phyloP scores from a whole-genome alignment of 2,329 filamentous ascomycete species.

The Pyrenochaeta sp. region DNA sequence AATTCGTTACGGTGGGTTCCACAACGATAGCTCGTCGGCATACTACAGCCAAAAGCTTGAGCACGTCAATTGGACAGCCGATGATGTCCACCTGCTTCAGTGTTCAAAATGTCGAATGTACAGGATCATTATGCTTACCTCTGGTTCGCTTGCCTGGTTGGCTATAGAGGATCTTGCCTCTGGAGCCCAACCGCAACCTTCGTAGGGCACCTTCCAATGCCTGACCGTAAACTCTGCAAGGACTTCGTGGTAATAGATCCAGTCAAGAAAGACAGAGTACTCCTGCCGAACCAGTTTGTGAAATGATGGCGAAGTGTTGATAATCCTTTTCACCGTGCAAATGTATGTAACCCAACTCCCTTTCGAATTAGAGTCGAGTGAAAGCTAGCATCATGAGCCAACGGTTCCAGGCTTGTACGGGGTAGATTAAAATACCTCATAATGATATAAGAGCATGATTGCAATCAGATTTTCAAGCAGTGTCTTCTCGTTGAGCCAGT shows the following conservation, averaged over 20 bases:
- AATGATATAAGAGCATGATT: slow-evolving; percentile 21
- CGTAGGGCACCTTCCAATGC: slow-evolving; percentile 16
- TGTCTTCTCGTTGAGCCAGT: slow-evolving; percentile 15
- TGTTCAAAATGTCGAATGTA: slow-evolving; percentile 1
- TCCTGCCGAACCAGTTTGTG: slow-evolving; percentile 16
- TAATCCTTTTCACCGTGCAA: slow-evolving; percentile 20
- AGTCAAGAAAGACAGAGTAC: slow-evolving; percentile 19
- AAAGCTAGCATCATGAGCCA: slow-evolving; percentile 11
- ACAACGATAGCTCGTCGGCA: slow-evolving; percentile 16
- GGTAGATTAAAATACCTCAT: slow-evolving; percentile 11
- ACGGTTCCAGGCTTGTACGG: slow-evolving; percentile 1
- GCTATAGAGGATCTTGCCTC: slow-evolving; percentile 10
- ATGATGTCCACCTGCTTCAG: slow-evolving; percentile 9
- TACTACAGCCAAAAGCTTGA: slow-evolving; percentile 14
- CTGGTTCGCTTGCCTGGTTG: slow-evolving; percentile 4
- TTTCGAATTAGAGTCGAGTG: slow-evolving; percentile 11
- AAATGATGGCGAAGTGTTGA: slow-evolving; percentile 17
- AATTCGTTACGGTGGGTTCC: slow-evolving; percentile 4
- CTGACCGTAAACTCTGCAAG: slow-evolving; percentile 19
- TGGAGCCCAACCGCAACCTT: slow-evolving; percentile 18
- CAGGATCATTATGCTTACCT: slow-evolving; percentile 3
- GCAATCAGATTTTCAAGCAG: slow-evolving; percentile 18
- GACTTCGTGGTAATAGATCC: slow-evolving; percentile 20
- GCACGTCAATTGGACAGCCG: slow-evolving; percentile 19
- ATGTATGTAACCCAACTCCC: slow-evolving; percentile 16